Base-by-base conservation (phyloP, 768 basidiomycete species). In the Termitomyces sp. region DNA sequence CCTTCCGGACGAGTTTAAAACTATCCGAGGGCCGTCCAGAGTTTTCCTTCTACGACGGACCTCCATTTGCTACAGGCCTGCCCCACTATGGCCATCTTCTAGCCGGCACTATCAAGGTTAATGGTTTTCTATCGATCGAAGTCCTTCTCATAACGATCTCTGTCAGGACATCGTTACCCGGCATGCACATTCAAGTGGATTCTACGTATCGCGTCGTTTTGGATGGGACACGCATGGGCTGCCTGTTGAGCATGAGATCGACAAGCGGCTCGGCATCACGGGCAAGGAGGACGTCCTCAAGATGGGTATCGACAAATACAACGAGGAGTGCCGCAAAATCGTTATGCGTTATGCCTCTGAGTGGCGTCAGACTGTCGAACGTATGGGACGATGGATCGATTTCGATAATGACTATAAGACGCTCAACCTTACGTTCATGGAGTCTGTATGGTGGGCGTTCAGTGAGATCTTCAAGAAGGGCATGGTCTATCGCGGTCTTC, bases 331-430 rank as follows among this genome's bases (percentile, higher is more conserved):
- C 68, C 85, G 96, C 35, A 84, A 85, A 59, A 98, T 98, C 69
- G 96, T 98, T 66, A 98, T 99, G 95, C 83, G 94, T 51, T 98
- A 98, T 71, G 81, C 95, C 2, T 81, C 84, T 7, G 95, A 98
- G 68, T 99, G 97, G 97, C 86, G 94, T 50, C 68, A 76, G 36
- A 98, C 95, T 4, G 96, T 99, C 54, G 95, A 97, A 72, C 86
- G 97, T 62, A 95, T 98, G 89, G 97, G 96, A 35, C 86, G 97
- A 61, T 99, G 97, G 97, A 98, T 99, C 74, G 97, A 99, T 73
- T 99, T 99, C 65, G 97, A 99, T 72, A 92, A 98, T 65, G 97
- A 98, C 66, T 99, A 99, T 79, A 98, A 98, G 79, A 99, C 97
- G 16, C 81, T 98, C 61, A 94, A 98, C 66, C 72, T 86, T 7